phyloP scores from a whole-genome alignment of 163 green algal genomes.

The Chlorella variabilis region DNA sequence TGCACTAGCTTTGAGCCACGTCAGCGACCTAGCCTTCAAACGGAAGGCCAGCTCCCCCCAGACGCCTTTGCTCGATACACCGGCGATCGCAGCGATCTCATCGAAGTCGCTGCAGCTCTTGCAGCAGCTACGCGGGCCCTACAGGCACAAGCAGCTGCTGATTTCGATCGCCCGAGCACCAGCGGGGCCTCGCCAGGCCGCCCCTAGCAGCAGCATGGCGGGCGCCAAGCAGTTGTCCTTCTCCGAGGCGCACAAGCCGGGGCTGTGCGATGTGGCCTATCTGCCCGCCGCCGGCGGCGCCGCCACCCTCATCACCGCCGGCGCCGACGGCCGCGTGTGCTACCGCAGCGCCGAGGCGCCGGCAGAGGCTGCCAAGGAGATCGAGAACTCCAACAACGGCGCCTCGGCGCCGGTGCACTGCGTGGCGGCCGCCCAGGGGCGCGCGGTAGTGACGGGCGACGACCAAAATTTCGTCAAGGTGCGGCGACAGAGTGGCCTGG shows the following conservation, averaged over 20 bases:
- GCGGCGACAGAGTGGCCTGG: neutral
- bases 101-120: no score
- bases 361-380: constrained; percentile 18
- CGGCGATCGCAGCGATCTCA: no score
- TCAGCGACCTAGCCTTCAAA: no score
- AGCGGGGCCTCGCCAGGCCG: no score
- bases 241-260: constrained; percentile 27
- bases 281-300: constrained; percentile 8
- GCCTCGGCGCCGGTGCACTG: neutral
- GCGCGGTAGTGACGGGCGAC: constrained; percentile 35
- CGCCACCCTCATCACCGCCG: constrained; percentile 22
- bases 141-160: no score
- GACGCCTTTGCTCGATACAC: no score
- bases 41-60: no score
- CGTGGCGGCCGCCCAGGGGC: neutral
- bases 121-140: no score
- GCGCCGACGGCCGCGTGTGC: constrained; percentile 37
- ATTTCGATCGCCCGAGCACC: no score
- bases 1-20: no score
- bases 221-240: constrained; percentile 23
- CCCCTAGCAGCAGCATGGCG: no score
- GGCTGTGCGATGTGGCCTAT: constrained; percentile 42
- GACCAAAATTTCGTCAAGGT: constrained; percentile 48
- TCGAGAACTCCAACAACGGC: neutral
- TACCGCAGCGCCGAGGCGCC: constrained; percentile 28